phyloP scores from a whole-genome alignment of 495 filamentous ascomycete species.

The Patellaria atrata region DNA sequence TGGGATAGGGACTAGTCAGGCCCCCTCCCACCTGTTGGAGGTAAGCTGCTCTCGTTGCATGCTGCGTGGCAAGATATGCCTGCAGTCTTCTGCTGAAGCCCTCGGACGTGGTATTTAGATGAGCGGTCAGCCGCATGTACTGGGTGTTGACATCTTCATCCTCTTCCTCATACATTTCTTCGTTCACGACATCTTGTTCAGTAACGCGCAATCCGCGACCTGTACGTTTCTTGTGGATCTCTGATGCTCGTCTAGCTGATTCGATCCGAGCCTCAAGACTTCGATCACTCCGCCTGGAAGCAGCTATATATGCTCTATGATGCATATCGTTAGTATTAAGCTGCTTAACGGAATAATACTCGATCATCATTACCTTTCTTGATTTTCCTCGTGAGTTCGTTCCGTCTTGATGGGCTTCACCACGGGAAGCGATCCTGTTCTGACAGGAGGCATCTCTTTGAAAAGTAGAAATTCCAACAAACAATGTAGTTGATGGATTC shows the following conservation, averaged over 20 bases:
- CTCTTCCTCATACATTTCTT: conserved; percentile 97
- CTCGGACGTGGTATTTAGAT: conserved; percentile 37
- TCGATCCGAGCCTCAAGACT: conserved; percentile 81
- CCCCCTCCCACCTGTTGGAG: no score
- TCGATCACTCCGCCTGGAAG: conserved; percentile 79
- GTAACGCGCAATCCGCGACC: conserved; percentile 73
- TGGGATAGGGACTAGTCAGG: conserved; percentile 25
- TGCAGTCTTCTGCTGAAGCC: conserved; percentile 44
- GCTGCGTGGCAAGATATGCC: conserved; percentile 44
- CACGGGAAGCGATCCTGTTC: conserved; percentile 27
- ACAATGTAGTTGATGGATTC: no score
- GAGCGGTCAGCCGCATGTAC: conserved; percentile 40
- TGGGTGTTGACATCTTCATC: conserved; percentile 48
- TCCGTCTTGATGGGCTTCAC: conserved; percentile 46
- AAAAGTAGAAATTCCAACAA: no score
- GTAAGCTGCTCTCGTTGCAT: conserved; percentile 42
- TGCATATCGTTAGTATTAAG: not conserved
- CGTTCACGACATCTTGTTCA: conserved; percentile 75
- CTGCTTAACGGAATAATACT: not conserved
- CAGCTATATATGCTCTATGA: conserved; percentile 77
- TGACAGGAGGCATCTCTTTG: conserved; percentile 17
- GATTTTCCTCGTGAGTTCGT: conserved; percentile 75
- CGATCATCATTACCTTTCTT: conserved; percentile 48
- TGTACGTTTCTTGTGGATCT: conserved; percentile 80
- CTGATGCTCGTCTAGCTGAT: conserved; percentile 74